Evolutionary conservation across 768 basidiomycete genomes (phyloP), one percentile per base, ranked within the genome.

Genomic region (Hypholoma sublateritium): DNA sequence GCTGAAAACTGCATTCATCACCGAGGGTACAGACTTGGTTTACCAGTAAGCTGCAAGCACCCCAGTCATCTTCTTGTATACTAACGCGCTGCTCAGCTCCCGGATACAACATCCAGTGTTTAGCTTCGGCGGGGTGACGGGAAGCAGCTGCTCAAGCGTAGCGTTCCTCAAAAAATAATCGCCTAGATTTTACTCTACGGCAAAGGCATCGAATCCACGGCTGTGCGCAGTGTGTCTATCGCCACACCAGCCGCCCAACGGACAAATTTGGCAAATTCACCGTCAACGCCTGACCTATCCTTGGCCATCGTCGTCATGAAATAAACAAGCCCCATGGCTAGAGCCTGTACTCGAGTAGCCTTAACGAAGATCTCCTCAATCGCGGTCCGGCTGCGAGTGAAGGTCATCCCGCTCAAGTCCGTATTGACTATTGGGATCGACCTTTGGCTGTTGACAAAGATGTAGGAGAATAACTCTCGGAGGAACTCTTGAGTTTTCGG

Each of bases 321-420:
- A 67, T 87, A 91, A 16, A 86, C 72, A 54, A 95, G 67, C 0
- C 95, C 95, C 67, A 88, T 83, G 0, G 88, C 83, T 42, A 97
- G 75, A 14, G 80, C 74, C 57, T 86, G 79, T 21, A 87, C 74
- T 44, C 83, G 79, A 9, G 86, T 79, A 0, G 84, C 86, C 66
- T 91, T 93, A 65, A 88, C 77, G 69, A 95, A 89, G 0, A 93
- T 80, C 55, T 89, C 86, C 69, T 96, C 91, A 6, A 96, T 67
- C 2, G 83, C 67, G 19, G 77, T 76, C 41, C 85, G 80, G 65
- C 87, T 84, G 24, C 80, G 79, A 9, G 77, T 77, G 11, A 74
- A 70, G 2, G 77, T 71, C 4, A 76, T 47, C 56, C 67, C 72
- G 58, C 59, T 77, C 37, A 43, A 61, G 54, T 61, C 76, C 59